These are phyloP conservation scores for Saccharomycopsis sp. DNA, from an alignment of 805 yeast species.

Conservation along the genomic window DNA sequence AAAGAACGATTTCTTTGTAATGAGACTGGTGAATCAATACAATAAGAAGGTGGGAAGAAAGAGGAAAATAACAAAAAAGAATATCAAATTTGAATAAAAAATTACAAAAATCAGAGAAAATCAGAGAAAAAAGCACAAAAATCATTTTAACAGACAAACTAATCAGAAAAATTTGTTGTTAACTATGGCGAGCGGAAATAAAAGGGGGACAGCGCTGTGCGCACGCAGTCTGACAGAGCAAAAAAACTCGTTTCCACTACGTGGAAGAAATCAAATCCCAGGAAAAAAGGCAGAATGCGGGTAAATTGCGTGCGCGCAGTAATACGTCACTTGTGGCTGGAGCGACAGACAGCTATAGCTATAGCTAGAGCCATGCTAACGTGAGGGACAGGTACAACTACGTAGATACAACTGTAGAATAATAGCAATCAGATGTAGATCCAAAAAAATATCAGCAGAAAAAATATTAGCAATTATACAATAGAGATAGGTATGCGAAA, in stretches of 20 bases:
- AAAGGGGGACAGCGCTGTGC: background rate
- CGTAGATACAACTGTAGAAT: too few species aligned
- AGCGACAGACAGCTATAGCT: too few species aligned
- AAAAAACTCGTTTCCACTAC: background rate
- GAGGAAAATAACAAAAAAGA: background rate
- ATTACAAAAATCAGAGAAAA: background rate
- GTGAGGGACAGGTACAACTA: too few species aligned
- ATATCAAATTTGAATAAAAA: background rate
- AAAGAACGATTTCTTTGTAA: constrained; percentile 1
- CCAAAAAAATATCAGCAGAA: background rate
- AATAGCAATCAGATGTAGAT: too few species aligned
- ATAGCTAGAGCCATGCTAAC: too few species aligned
- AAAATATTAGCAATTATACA: background rate
- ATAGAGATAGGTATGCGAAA: background rate
- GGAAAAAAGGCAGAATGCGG: background rate
- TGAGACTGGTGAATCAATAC: background rate
- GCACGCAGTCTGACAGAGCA: background rate
- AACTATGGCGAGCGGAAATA: background rate
- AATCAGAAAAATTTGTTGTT: background rate
- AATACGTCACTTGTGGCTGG: too few species aligned
- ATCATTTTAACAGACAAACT: background rate
- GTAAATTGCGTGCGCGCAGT: background rate
- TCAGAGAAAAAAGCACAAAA: background rate
- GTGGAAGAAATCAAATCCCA: background rate
- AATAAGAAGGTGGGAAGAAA: background rate